These are phyloP conservation scores for Fonsecaea multimorphosa DNA, from an alignment of 2,329 filamentous ascomycete species.

Conservation along the genomic window DNA sequence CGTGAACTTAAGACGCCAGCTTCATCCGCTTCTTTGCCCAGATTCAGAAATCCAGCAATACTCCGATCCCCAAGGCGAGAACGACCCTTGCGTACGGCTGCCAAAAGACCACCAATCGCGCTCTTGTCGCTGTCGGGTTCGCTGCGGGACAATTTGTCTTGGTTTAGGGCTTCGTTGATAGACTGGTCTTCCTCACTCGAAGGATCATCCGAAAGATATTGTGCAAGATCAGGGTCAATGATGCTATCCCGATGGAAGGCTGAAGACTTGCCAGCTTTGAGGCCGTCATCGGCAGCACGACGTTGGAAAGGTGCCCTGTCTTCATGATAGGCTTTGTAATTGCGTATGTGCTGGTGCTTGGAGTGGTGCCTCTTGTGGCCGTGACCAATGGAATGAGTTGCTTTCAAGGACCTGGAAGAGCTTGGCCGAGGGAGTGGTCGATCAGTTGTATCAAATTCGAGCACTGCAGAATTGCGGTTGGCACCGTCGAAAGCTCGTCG, in stretches of 20 bases:
- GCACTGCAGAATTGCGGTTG: constrained; percentile 82
- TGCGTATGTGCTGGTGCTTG: constrained; percentile 80
- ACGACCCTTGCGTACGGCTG: constrained; percentile 76
- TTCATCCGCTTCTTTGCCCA: constrained; percentile 66
- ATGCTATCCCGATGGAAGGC: constrained; percentile 99
- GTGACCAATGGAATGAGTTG: constrained; percentile 70
- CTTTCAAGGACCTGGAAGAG: constrained; percentile 87
- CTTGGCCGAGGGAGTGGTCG: constrained; percentile 82
- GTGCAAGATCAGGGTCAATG: constrained; percentile 93
- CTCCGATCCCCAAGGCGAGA: constrained; percentile 76
- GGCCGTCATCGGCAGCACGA: constrained; percentile 70
- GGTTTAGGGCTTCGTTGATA: constrained; percentile 80
- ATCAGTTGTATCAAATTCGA: constrained; percentile 81
- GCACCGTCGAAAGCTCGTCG: constrained; percentile 72
- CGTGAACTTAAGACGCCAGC: constrained; percentile 68
- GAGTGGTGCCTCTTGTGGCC: constrained; percentile 86
- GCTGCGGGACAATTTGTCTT: constrained; percentile 67
- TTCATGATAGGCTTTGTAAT: constrained; percentile 73
- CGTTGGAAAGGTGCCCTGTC: constrained; percentile 88
- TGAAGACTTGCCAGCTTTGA: constrained; percentile 71
- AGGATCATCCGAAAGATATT: constrained; percentile 92
- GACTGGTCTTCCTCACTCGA: constrained; percentile 93
- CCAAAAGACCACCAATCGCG: constrained; percentile 74
- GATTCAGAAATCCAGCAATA: constrained; percentile 71
- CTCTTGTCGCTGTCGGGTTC: constrained; percentile 74